A percentile compares a stretch with the other conserved stretches of the same genome.
Conservation (phyloP, 2,329 filamentous ascomycete genomes). For the Saccharata proteae region DNA sequence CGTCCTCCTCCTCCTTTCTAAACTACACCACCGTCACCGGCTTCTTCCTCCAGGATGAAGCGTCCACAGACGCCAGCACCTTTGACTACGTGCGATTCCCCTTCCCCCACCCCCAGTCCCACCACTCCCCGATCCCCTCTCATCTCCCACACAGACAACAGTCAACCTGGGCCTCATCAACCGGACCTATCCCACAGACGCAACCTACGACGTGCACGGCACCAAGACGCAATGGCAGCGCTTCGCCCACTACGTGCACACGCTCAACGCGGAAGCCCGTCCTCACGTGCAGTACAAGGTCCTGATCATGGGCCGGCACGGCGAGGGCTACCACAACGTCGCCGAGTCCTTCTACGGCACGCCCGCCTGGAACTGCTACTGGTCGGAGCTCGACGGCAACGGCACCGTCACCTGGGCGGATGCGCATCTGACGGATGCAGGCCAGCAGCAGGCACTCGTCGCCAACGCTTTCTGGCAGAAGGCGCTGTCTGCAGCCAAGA, state of each 20-base stretch:
- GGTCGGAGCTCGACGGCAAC: conserved; percentile 52
- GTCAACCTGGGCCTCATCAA: conserved; percentile 56
- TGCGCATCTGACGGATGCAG: conserved; percentile 46
- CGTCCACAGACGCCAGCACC: conserved; percentile 39
- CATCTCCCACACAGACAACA: conserved; percentile 32
- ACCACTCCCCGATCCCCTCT: background rate
- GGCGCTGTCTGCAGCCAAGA: conserved; percentile 39
- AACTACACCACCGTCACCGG: conserved; percentile 49
- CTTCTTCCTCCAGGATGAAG: conserved; percentile 53
- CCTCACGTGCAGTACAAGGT: conserved; percentile 49
- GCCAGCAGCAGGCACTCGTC: conserved; percentile 44
- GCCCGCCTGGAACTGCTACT: conserved; percentile 60
- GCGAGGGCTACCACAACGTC: conserved; percentile 54
- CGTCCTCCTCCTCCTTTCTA: conserved; percentile 27
- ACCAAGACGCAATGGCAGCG: conserved; percentile 51
- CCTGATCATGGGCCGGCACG: conserved; percentile 57
- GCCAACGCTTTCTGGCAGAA: conserved; percentile 49
- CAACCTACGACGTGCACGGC: conserved; percentile 22
- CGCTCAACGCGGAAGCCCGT: conserved; percentile 38
- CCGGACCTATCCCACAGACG: conserved; percentile 47
- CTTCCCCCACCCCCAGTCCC: conserved; percentile 14
- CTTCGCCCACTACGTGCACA: conserved; percentile 46
- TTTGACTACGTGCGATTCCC: conserved; percentile 46
- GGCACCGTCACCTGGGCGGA: conserved; percentile 52
- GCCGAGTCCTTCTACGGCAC: conserved; percentile 57